phyloP scores from a whole-genome alignment of 164 flowering plant genomes.

The Vitis amurensis region DNA sequence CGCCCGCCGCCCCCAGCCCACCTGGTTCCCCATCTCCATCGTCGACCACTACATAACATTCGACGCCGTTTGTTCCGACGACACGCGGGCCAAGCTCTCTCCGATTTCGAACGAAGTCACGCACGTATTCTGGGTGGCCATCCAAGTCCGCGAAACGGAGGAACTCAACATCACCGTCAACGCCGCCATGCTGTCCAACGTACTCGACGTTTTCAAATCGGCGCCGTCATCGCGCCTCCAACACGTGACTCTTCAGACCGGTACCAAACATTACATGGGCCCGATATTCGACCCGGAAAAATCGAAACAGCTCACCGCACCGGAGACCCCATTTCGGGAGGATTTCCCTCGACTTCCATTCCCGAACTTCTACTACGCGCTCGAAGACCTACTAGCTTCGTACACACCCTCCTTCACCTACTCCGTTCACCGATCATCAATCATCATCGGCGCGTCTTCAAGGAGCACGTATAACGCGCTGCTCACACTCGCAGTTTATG shows the following conservation, averaged over 20 bases:
- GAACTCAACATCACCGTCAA: conserved; percentile 18
- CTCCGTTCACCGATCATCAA: conserved; percentile 38
- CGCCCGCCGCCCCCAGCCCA: conserved; percentile 31
- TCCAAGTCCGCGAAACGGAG: conserved; percentile 20
- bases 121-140: conserved; percentile 42
- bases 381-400: conserved; percentile 28
- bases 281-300: conserved; percentile 20
- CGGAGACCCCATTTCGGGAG: conserved; percentile 27
- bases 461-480: conserved; percentile 20
- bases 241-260: conserved; percentile 42
- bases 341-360: conserved; percentile 22
- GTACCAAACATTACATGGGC: conserved; percentile 49
- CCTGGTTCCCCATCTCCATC: conserved; percentile 33
- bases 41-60: conserved; percentile 25
- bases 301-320: background rate
- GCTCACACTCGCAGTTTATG: conserved; percentile 26
- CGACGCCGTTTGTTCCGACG: conserved; percentile 21
- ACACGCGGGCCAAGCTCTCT: conserved; percentile 20
- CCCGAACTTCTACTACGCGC: conserved; percentile 33
- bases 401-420: conserved; percentile 17
- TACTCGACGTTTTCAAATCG: conserved; percentile 23
- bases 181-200: conserved; percentile 32
- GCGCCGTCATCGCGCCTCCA: conserved; percentile 9
- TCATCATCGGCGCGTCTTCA: conserved; percentile 31
- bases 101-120: conserved; percentile 26